phyloP scores from a whole-genome alignment of 176 grass and related monocot species.

The Otatea glauca region DNA sequence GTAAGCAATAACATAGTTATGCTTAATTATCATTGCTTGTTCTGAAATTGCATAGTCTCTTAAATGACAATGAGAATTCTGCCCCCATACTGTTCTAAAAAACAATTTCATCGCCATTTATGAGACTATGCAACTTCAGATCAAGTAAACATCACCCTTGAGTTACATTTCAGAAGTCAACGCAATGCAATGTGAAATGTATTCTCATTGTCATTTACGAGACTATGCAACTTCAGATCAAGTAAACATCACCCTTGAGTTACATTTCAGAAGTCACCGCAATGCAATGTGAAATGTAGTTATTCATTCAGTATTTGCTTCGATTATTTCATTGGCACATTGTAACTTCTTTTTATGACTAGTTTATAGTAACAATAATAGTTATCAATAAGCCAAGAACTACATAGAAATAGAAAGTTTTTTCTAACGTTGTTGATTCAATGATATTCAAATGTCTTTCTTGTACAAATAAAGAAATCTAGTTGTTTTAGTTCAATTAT shows the following conservation, averaged over 20 bases:
- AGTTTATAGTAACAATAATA: neutral
- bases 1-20: neutral
- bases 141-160: too few species aligned
- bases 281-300: too few species aligned
- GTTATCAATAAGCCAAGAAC: neutral
- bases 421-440: constrained; percentile 14
- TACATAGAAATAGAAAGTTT: neutral
- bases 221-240: too few species aligned
- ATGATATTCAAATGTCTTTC: neutral
- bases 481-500: constrained; percentile 9
- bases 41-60: too few species aligned
- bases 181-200: too few species aligned
- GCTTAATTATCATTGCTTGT: neutral
- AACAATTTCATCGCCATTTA: neutral
- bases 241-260: too few species aligned
- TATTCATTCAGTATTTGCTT: constrained; percentile 15
- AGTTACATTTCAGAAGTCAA: too few species aligned
- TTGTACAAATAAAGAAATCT: neutral
- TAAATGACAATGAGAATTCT: too few species aligned
- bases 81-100: too few species aligned
- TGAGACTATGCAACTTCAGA: too few species aligned
- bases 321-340: constrained; percentile 11
- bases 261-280: too few species aligned
- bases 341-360: constrained; percentile 13
- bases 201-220: neutral